phyloP scores from a whole-genome alignment of 768 basidiomycete species.

The Pulveroboletus sp. region DNA sequence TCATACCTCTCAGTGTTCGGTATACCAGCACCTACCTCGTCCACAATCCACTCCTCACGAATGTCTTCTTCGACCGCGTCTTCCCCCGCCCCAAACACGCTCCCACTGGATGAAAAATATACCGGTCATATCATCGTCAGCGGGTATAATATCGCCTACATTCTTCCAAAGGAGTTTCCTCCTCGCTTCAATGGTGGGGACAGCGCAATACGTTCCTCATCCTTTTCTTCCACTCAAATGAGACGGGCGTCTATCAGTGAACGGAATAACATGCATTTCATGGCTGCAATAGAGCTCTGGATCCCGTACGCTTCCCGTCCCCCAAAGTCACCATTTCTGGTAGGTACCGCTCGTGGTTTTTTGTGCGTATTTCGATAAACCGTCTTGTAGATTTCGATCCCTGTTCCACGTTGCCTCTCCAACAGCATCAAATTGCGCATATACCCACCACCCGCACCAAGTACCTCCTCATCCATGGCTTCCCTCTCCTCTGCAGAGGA shows the following conservation, averaged over 20 bases:
- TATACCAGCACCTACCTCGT: constrained; percentile 34
- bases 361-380: constrained; percentile 6
- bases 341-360: constrained; percentile 29
- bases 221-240: constrained; percentile 30
- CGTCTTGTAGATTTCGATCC: constrained; percentile 60
- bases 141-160: constrained; percentile 71
- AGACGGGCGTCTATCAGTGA: constrained; percentile 56
- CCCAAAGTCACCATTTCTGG: constrained; percentile 71
- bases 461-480: constrained; percentile 57
- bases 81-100: constrained; percentile 21
- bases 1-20: constrained; percentile 59
- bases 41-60: constrained; percentile 30
- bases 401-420: constrained; percentile 72
- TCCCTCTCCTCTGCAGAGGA: constrained; percentile 76
- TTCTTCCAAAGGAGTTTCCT: constrained; percentile 66
- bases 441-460: constrained; percentile 54
- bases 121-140: constrained; percentile 74
- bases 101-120: constrained; percentile 61
- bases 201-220: constrained; percentile 17
- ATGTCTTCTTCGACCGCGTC: constrained; percentile 36
- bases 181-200: constrained; percentile 28
- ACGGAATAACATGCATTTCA: constrained; percentile 61
- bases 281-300: constrained; percentile 78
- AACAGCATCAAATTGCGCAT: constrained; percentile 73
- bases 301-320: constrained; percentile 65